Evolutionary conservation across 768 basidiomycete genomes (phyloP).

Genomic region (Sarcodon aspratus): DNA sequence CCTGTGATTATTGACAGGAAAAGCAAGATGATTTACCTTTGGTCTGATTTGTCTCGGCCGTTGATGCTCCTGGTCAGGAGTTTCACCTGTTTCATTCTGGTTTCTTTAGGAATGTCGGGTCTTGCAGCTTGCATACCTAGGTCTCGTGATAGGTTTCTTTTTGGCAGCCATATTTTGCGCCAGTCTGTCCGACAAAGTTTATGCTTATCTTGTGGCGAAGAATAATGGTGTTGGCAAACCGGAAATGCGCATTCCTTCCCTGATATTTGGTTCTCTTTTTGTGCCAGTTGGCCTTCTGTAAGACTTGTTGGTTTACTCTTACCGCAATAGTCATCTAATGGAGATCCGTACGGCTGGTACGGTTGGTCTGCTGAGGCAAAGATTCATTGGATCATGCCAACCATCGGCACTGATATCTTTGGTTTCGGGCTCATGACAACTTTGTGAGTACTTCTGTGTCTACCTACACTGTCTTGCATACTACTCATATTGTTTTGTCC

Average conservation of each 20-base stretch:
- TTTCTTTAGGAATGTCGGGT: slow-evolving; percentile 17
- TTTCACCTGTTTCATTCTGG: slow-evolving; percentile 61
- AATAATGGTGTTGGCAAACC: slow-evolving; percentile 55
- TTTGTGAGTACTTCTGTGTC: slow-evolving; percentile 27
- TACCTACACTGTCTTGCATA: slow-evolving; percentile 1
- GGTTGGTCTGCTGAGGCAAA: slow-evolving; percentile 69
- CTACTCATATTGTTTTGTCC: neutral
- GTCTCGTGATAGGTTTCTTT: slow-evolving; percentile 25
- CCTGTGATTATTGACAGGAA: slow-evolving; percentile 17
- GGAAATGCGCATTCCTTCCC: slow-evolving; percentile 67
- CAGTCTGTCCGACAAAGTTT: slow-evolving; percentile 19
- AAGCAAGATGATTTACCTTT: slow-evolving; percentile 28
- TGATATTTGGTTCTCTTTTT: slow-evolving; percentile 60
- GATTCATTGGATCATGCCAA: slow-evolving; percentile 69
- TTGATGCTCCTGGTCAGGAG: slow-evolving; percentile 45
- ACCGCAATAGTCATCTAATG: neutral
- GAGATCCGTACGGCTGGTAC: slow-evolving; percentile 43
- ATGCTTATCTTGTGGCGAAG: slow-evolving; percentile 8
- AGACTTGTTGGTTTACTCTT: slow-evolving; percentile 13
- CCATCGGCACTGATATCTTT: slow-evolving; percentile 38
- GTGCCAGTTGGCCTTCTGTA: slow-evolving; percentile 65
- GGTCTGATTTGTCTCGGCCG: slow-evolving; percentile 51
- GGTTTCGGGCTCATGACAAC: slow-evolving; percentile 54
- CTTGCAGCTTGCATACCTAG: slow-evolving; percentile 26
- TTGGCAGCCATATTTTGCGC: slow-evolving; percentile 19